Evolutionary conservation across 2,329 filamentous ascomycete species (phyloP).

Genomic region (Chrysosphaeria jannelii): DNA sequence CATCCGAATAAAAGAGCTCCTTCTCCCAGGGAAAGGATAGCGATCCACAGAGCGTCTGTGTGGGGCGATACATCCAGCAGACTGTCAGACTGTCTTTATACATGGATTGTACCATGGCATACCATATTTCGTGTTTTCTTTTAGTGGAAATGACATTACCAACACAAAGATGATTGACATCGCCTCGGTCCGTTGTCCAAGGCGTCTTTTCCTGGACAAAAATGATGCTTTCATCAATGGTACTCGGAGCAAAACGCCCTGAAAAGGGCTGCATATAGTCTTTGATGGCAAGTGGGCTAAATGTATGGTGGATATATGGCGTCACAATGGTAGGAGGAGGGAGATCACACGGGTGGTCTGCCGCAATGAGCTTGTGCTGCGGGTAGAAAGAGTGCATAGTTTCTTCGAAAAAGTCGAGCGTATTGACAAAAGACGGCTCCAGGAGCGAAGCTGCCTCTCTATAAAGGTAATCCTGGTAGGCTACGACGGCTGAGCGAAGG

Average conservation of each 20-base stretch:
- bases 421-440: conserved; percentile 2
- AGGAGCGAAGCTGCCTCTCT: conserved; percentile 28
- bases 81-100: conserved; percentile 36
- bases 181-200: conserved; percentile 1
- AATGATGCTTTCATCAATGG: not conserved
- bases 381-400: conserved; percentile 4
- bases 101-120: conserved; percentile 36
- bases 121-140: conserved; percentile 31
- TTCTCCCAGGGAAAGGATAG: conserved; percentile 39
- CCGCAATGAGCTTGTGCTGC: not conserved
- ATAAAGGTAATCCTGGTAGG: conserved; percentile 30
- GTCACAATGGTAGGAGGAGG: conserved; percentile 31
- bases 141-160: too few species aligned
- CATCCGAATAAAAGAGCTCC: conserved; percentile 47
- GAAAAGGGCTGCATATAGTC: conserved; percentile 16
- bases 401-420: conserved; percentile 24
- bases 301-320: conserved; percentile 32
- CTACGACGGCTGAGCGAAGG: conserved; percentile 28
- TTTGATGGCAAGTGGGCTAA: conserved; percentile 30
- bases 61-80: conserved; percentile 43
- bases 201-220: conserved; percentile 1
- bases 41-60: conserved; percentile 36
- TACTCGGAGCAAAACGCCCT: conserved; percentile 5
- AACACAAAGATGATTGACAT: too few species aligned
- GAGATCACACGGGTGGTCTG: not conserved